phyloP scores from a whole-genome alignment of 352 stramenopile species.

The Globisporangium cylindrosporum region DNA sequence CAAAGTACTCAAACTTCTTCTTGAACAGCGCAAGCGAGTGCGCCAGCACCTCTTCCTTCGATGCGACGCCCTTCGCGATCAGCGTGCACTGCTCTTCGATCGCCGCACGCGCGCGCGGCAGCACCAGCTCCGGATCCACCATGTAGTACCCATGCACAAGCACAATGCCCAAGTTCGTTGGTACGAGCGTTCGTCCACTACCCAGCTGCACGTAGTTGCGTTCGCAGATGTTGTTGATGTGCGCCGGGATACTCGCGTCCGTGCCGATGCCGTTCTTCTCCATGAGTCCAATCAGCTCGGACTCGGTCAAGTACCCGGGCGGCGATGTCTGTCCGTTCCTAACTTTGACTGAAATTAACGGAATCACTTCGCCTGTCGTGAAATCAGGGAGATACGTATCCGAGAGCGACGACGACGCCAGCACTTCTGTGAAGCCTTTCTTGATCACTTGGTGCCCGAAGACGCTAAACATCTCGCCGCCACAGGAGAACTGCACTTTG shows the following conservation, averaged over 20 bases:
- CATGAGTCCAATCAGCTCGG: constrained; percentile 82
- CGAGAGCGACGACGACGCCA: constrained; percentile 18
- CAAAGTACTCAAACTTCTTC: constrained; percentile 53
- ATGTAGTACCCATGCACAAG: constrained; percentile 74
- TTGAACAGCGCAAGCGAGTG: constrained; percentile 40
- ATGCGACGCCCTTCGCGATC: constrained; percentile 69
- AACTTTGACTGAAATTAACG: constrained; percentile 52
- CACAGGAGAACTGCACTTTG: constrained; percentile 47
- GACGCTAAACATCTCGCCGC: constrained; percentile 64
- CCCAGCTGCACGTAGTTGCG: constrained; percentile 68
- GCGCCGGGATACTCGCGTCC: constrained; percentile 69
- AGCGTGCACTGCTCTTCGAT: constrained; percentile 84
- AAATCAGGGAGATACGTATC: constrained; percentile 47
- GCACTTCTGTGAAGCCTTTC: constrained; percentile 29
- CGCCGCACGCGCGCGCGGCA: constrained; percentile 65
- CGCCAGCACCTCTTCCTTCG: constrained; percentile 32
- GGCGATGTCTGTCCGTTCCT: constrained; percentile 63
- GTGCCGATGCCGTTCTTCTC: constrained; percentile 83
- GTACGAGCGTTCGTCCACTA: constrained; percentile 52
- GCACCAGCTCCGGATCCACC: constrained; percentile 69
- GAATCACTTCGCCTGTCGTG: constrained; percentile 52
- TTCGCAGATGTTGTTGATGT: constrained; percentile 87
- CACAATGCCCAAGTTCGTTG: constrained; percentile 70
- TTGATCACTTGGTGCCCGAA: constrained; percentile 55
- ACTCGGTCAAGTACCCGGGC: constrained; percentile 72